A percentile compares a stretch with the other conserved stretches of the same genome.
Conservation (phyloP, 345 rosid species). For the Rhodamnia argentea region DNA sequence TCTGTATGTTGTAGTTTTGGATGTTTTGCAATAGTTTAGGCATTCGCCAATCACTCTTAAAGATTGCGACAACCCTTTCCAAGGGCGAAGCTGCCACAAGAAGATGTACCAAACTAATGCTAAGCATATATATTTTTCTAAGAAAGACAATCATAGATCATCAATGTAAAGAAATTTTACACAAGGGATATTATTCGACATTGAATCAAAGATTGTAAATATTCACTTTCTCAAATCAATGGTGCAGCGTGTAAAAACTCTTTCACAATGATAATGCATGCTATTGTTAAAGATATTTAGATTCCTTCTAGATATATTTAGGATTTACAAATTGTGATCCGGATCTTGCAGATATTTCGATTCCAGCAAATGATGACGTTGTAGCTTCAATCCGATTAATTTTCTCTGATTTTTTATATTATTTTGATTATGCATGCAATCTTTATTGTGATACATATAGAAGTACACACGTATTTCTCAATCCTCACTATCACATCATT, state of each 20-base stretch:
- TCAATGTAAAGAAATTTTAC: too few relatives aligned
- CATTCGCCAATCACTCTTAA: neutral
- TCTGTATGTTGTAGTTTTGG: neutral
- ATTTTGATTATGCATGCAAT: too few relatives aligned
- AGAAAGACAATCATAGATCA: neutral
- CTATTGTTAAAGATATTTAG: neutral
- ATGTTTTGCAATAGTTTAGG: rapidly evolving
- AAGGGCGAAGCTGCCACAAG: neutral
- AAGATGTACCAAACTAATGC: neutral
- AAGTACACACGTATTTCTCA: too few relatives aligned
- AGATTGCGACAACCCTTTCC: neutral
- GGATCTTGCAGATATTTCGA: too few relatives aligned
- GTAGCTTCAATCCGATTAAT: too few relatives aligned
- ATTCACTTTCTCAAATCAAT: neutral
- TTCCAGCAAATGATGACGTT: too few relatives aligned
- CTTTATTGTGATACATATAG: too few relatives aligned
- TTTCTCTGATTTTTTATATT: too few relatives aligned
- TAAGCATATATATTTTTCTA: neutral
- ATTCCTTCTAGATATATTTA: too few relatives aligned
- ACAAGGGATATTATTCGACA: neutral
- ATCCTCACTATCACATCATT: too few relatives aligned
- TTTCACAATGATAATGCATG: neutral
- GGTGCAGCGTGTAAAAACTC: neutral
- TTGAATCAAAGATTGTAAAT: neutral
- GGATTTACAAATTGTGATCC: too few relatives aligned